Evolutionary conservation across 768 basidiomycete species (phyloP).

Genomic region (Dentipellis sp.): DNA sequence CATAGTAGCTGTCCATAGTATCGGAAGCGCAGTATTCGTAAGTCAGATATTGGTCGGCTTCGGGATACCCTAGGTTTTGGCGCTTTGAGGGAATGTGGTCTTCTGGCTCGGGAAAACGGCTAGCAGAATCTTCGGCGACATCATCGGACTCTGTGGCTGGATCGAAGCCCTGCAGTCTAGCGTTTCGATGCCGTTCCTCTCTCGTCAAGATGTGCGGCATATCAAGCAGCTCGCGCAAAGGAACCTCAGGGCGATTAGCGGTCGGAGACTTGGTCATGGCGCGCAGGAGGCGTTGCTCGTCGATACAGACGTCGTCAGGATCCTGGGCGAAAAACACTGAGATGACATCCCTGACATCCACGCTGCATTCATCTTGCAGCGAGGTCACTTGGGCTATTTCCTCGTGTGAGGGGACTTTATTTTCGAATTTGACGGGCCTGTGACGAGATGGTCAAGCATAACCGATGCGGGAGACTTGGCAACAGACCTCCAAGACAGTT

Average conservation of each 20-base stretch:
- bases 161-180: background rate
- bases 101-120: background rate
- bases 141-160: background rate
- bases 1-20: no score
- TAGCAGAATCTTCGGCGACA: background rate
- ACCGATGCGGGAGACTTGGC: background rate
- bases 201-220: background rate
- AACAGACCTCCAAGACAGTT: conserved; percentile 11
- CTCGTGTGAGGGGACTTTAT: background rate
- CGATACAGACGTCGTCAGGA: background rate
- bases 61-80: no score
- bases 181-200: background rate
- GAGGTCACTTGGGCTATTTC: background rate
- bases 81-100: no score
- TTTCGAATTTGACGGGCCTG: conserved; percentile 19
- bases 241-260: background rate
- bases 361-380: background rate
- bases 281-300: background rate
- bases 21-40: no score
- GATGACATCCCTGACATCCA: background rate
- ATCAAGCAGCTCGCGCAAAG: background rate
- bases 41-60: no score
- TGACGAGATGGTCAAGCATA: background rate
- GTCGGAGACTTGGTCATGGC: background rate
- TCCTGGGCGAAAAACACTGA: background rate